phyloP scores from a whole-genome alignment of 805 yeast species.

The Zygotorulaspora danielsina region DNA sequence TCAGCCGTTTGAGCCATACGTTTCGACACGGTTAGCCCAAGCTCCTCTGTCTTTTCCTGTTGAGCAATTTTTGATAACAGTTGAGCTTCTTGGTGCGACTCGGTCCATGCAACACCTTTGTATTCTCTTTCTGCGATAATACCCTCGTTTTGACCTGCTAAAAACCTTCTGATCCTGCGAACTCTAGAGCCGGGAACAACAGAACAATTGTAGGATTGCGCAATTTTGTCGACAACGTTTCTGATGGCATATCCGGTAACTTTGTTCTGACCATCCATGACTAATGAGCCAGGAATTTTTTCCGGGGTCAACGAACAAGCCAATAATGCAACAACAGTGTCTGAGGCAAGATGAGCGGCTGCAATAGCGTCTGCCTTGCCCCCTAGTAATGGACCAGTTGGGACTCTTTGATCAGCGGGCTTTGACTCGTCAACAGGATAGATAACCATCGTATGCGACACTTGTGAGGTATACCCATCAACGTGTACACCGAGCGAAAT shows the following conservation, averaged over 20 bases:
- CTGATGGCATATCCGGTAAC: slow-evolving; percentile 73
- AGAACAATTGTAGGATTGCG: slow-evolving; percentile 73
- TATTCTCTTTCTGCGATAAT: slow-evolving; percentile 86
- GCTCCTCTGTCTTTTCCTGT: slow-evolving; percentile 17
- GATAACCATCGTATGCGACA: slow-evolving; percentile 81
- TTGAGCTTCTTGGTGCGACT: slow-evolving; percentile 66
- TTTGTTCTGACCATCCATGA: slow-evolving; percentile 24
- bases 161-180: slow-evolving; percentile 85
- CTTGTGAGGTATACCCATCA: slow-evolving; percentile 89
- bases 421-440: slow-evolving; percentile 57
- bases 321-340: slow-evolving; percentile 73
- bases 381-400: slow-evolving; percentile 79
- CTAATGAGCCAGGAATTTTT: slow-evolving; percentile 56
- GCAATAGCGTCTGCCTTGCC: slow-evolving; percentile 82
- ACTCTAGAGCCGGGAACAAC: slow-evolving; percentile 92
- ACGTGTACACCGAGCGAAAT: slow-evolving; percentile 84
- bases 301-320: slow-evolving; percentile 74
- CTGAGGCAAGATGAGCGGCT: slow-evolving; percentile 86
- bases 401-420: slow-evolving; percentile 40
- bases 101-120: slow-evolving; percentile 89
- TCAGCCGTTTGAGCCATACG: slow-evolving; percentile 36
- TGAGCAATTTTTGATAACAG: slow-evolving; percentile 30
- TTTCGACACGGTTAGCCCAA: slow-evolving; percentile 41
- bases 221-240: slow-evolving; percentile 76
- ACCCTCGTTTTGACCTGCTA: slow-evolving; percentile 94